Evolutionary conservation across 331 rosid genomes (phyloP), one percentile per base, ranked within the genome.

Genomic region (Phaseolus coccineus): DNA sequence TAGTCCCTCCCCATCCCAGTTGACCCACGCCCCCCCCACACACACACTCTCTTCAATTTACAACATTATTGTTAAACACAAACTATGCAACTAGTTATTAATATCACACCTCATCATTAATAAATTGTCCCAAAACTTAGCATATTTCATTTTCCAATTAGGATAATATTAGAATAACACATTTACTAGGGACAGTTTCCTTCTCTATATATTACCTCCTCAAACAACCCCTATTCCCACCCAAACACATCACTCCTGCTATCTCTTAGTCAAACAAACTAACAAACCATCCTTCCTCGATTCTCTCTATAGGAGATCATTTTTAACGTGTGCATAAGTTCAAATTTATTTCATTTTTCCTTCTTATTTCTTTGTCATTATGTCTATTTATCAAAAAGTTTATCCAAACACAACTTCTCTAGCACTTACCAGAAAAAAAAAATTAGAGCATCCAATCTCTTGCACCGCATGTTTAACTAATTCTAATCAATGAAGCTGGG

Each of bases 1-100:
- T 77, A 70, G 77, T 82, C 79, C 61, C 90, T 87, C 70, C 69
- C 82, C 55, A 46, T 81, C 46, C 55, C 85, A 82, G 89, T 90
- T 90, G 96, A 89, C 97, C 91, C 96, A 87, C 96, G 85, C 62
- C 86, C 62, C 62, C 62, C 14, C 9, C n/a, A n/a, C n/a, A n/a
- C n/a, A 3, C 37, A 3, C 37, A 4, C 67, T 24, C 24, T 52
- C 15, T 52, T 37, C 6, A 22, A 9, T 24, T 30, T 9, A 28
- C 40, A 6, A 27, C 40, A 59, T 74, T 16, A 57, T 42, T 71
- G 27, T 31, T 57, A 39, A 64, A 64, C 48, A 10, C n/a, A 30
- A 46, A 73, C 64, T 67, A 68, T 42, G 16, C 85, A 73, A 82
- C 80, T 63, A 82, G 71, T 82, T 82, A 85, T 85, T 46, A 22